These are phyloP conservation scores for Trametes elegans DNA, from an alignment of 768 basidiomycete genomes.

Conservation along the genomic window DNA sequence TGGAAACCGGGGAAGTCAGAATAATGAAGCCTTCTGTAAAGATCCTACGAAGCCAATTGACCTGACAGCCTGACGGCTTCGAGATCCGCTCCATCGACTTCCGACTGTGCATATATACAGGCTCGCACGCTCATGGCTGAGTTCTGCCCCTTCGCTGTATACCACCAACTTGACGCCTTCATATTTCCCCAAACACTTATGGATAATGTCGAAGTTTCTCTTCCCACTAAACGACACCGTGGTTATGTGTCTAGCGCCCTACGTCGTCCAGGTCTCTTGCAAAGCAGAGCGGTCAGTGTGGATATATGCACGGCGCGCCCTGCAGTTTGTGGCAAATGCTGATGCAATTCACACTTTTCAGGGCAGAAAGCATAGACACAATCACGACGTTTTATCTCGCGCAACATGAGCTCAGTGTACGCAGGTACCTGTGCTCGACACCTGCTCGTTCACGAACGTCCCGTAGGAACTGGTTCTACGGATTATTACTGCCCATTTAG, in stretches of 20 bases:
- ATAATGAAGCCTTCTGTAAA: no score
- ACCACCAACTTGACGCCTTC: not conserved
- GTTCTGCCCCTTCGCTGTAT: not conserved
- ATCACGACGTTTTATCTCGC: constrained; percentile 18
- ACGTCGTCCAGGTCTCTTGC: constrained; percentile 25
- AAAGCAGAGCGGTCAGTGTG: constrained; percentile 13
- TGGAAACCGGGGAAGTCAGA: no score
- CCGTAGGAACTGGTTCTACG: constrained; percentile 16
- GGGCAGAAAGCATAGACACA: constrained; percentile 2
- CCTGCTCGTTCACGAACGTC: not conserved
- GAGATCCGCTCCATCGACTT: no score
- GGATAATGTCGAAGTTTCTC: constrained; percentile 3
- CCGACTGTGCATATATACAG: no score
- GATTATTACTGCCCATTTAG: constrained; percentile 7
- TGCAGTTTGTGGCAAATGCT: not conserved
- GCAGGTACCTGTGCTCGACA: not conserved
- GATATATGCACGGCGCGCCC: no score
- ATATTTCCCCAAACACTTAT: not conserved
- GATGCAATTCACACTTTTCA: constrained; percentile 14
- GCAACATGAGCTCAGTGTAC: constrained; percentile 17
- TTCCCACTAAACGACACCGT: constrained; percentile 24
- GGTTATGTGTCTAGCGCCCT: constrained; percentile 20
- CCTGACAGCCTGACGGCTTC: no score
- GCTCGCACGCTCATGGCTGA: no score
- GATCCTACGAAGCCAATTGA: no score